Base-by-base conservation (phyloP, 306 rosid species). In the Spatholobus suberectus region DNA sequence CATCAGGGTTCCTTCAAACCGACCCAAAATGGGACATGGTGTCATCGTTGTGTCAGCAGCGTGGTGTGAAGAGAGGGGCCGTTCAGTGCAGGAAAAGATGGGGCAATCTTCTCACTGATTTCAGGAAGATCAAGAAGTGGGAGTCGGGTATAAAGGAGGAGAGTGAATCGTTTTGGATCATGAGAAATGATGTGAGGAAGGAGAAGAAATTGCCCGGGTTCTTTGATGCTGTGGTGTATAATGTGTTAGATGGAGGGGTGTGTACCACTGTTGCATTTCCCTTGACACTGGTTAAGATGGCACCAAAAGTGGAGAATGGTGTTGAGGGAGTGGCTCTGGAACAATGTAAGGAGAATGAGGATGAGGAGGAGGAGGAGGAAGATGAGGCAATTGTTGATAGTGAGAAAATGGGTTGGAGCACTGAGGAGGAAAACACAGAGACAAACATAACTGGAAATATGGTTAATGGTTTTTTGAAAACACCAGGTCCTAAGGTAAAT, bases 51-150 rank as follows among this genome's bases (percentile, higher is more conserved):
- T 89, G 90, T 18, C 82, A 81, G 29, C 84, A 82, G 32, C 86
- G 58, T 10, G 91, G 89, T 5, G 91, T 89, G n/a, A 73, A 84
- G 66, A 84, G 91, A 51, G 91, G 85, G 0, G 80, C 90, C 13
- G 82, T 78, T 29, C 91, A 89, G 87, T 89, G 91, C 54, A 59
- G 90, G 14, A 89, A 89, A 21, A 75, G 92, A 5, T 89, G 90
- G 90, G 84, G 92, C 14, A 89, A 86, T 27, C 92, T 89, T 21
- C 82, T 89, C 5, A 75, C 88, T 55, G 92, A 89, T 13, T 89
- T 55, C 87, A 84, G 83, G 81, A 89, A 86, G 84, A 89, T 89
- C 38, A 86, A 89, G 82, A 89, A 76, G 68, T 89, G 90, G 88
- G 90, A 89, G 27, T 26, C 88, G 0, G 1, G 10, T 20, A 2